Conservation (phyloP, 192 early-diverging fungal species). For the Phlyctochytrium arcticum region DNA sequence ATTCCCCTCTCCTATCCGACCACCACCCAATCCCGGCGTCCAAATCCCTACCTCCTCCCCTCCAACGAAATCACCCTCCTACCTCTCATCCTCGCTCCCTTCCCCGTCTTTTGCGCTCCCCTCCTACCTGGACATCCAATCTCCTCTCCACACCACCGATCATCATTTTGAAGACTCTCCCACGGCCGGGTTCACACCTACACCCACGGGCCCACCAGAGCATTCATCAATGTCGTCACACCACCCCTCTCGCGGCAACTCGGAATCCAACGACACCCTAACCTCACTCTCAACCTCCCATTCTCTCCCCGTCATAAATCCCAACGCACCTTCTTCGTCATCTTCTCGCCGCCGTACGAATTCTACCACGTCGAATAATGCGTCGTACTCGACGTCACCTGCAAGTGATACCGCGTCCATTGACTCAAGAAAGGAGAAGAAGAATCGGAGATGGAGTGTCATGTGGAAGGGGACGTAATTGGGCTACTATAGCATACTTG, state of each 20-base stretch:
- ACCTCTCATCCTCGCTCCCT: too few species aligned
- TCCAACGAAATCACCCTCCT: too few species aligned
- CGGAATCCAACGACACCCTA: not conserved
- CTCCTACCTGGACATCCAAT: not conserved
- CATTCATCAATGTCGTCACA: not conserved
- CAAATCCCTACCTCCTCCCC: too few species aligned
- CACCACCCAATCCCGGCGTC: too few species aligned
- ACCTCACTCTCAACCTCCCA: not conserved
- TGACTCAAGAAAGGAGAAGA: not conserved
- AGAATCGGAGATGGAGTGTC: not conserved
- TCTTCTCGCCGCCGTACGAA: too few species aligned
- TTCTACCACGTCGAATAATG: too few species aligned
- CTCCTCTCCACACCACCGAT: not conserved
- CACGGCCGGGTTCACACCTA: not conserved
- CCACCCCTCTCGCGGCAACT: not conserved
- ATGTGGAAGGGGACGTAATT: not conserved
- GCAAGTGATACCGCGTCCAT: not conserved
- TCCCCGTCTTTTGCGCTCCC: not conserved
- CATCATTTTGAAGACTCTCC: not conserved
- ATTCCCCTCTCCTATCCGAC: too few species aligned
- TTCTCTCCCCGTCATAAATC: not conserved
- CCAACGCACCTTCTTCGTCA: too few species aligned
- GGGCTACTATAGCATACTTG: too few species aligned
- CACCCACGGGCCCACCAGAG: not conserved
- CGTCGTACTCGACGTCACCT: too few species aligned